Conservation (phyloP, 2,329 filamentous ascomycete species). For the Calonectria ilicicola region DNA sequence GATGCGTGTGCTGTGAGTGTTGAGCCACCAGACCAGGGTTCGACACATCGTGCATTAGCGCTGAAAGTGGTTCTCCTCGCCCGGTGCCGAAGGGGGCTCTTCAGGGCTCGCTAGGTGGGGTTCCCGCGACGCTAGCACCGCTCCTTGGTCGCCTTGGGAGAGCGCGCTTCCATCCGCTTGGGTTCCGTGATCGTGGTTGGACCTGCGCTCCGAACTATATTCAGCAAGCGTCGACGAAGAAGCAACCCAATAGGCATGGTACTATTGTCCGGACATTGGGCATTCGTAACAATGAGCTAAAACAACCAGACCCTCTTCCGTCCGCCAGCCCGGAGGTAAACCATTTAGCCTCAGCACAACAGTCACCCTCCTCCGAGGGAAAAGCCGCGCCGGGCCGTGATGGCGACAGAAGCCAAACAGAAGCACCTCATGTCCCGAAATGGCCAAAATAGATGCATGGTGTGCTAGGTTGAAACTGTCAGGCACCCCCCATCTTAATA, state of each 20-base stretch:
- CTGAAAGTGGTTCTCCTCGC: slow-evolving; percentile 31
- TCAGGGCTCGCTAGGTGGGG: slow-evolving; percentile 8
- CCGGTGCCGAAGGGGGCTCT: slow-evolving; percentile 36
- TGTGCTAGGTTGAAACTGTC: slow-evolving; percentile 20
- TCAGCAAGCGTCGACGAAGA: background rate
- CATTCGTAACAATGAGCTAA: background rate
- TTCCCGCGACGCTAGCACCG: slow-evolving; percentile 34
- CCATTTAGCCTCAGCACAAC: background rate
- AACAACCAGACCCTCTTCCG: background rate
- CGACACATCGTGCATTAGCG: slow-evolving; percentile 47
- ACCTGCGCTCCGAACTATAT: slow-evolving; percentile 29
- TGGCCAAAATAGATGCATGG: slow-evolving; percentile 1
- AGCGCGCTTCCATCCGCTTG: slow-evolving; percentile 1
- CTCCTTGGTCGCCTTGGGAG: slow-evolving; percentile 21
- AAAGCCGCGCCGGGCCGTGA: slow-evolving; percentile 1
- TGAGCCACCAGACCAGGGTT: slow-evolving; percentile 37
- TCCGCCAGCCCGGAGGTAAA: background rate
- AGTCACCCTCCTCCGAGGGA: background rate
- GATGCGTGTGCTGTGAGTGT: slow-evolving; percentile 12
- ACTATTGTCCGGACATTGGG: slow-evolving; percentile 9
- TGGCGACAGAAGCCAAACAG: slow-evolving; percentile 16
- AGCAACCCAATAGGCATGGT: background rate
- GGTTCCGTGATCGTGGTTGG: slow-evolving; percentile 15
- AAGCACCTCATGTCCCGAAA: slow-evolving; percentile 25
- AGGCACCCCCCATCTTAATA: slow-evolving; percentile 26